Evolutionary conservation across 1,139 yeast species (phyloP), one percentile per base, ranked within the genome.

Genomic region (Taiozyma sp.): DNA sequence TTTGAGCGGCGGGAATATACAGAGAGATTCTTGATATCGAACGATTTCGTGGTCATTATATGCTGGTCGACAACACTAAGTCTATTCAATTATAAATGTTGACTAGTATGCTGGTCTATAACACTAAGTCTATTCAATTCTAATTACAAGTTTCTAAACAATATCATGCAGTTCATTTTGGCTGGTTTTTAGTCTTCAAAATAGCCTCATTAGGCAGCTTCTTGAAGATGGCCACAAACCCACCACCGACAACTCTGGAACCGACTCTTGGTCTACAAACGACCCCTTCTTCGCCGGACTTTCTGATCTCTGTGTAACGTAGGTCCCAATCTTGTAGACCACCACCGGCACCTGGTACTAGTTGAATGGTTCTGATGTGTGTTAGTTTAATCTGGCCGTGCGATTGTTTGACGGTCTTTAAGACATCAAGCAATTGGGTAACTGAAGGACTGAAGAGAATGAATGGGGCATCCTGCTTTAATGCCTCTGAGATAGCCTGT

Each of bases 261-360:
- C 79, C 80, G 27, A 75, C 79, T 54, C 70, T 71, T 3, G 81
- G 81, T 51, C 80, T 64, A 49, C 78, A 75, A 8, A 75, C 76
- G 47, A 70, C 61, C 2, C 71, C 78, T 3, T 62, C 58, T 41
- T 70, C 69, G 5, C 72, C 74, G 1, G 74, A 69, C 8, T 70
- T 68, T 57, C 72, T 68, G 13, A 74, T 67, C 2, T 59, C 52
- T 1, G 76, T 61, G 44, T 64, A 63, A 45, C 79, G 61, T 1
- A 71, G 45, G 54, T 72, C 75, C 77, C 76, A 72, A 44, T 72
- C 76, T 52, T 70, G 70, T 48, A 72, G 57, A 0, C 76, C 78
- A 30, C 79, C 79, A 1, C 73, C 72, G 46, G 72, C 73, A 5
- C 80, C 79, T 12, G 76, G 75, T 50, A 68, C 58, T 16, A 76